A percentile compares a stretch with the other conserved stretches of the same genome.
These are phyloP conservation scores for Salix suchowensis DNA, from an alignment of 345 rosid genomes.

Conservation along the genomic window DNA sequence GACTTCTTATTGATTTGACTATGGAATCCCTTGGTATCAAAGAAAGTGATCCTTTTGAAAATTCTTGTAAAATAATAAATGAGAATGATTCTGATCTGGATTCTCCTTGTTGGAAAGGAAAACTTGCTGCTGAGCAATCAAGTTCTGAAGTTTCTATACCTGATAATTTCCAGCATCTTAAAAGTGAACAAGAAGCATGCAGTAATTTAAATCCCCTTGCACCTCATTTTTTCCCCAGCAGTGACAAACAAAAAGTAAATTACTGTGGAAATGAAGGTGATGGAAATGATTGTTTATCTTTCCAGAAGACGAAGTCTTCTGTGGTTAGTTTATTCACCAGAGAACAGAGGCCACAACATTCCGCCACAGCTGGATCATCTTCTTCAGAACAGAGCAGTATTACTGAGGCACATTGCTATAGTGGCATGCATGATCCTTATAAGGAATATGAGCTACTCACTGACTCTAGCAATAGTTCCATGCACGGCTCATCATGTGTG, in stretches of 20 bases:
- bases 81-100: slow-evolving; percentile 50
- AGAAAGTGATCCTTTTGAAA: slow-evolving; percentile 17
- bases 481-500: slow-evolving; percentile 8
- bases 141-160: slow-evolving; percentile 9
- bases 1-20: slow-evolving; percentile 14
- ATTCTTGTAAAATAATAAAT: slow-evolving; percentile 12
- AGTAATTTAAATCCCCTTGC: slow-evolving; percentile 47
- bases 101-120: slow-evolving; percentile 70
- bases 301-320: slow-evolving; percentile 29
- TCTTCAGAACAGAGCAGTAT: slow-evolving; percentile 21
- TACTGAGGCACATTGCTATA: slow-evolving; percentile 10
- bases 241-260: slow-evolving; percentile 23
- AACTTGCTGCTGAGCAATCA: slow-evolving; percentile 5
- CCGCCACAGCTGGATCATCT: slow-evolving; percentile 16
- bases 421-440: slow-evolving; percentile 11
- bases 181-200: slow-evolving; percentile 25
- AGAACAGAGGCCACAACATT: slow-evolving; percentile 12
- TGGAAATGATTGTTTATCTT: slow-evolving; percentile 17
- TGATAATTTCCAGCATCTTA: slow-evolving; percentile 15
- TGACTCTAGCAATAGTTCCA: neutral
- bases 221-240: slow-evolving; percentile 43
- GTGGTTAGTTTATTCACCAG: slow-evolving; percentile 20
- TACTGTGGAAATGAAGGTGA: slow-evolving; percentile 19
- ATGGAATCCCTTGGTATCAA: slow-evolving; percentile 17
- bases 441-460: slow-evolving; percentile 6